These are phyloP conservation scores for Starmerella bacillaris DNA, from an alignment of 805 yeast species.

Conservation along the genomic window DNA sequence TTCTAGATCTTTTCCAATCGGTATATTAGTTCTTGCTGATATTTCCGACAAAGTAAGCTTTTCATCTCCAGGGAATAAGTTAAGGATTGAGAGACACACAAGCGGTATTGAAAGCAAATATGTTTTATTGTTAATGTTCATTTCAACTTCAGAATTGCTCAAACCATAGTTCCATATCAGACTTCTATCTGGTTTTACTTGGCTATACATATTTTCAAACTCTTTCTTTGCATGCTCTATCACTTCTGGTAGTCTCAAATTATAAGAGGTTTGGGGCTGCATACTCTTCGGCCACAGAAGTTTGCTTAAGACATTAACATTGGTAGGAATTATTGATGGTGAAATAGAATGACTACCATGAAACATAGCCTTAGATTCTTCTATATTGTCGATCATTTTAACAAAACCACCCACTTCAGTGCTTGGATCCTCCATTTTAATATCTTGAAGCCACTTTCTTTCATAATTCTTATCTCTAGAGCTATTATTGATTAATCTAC, in stretches of 20 bases:
- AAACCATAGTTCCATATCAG: constrained; percentile 66
- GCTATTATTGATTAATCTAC: constrained; percentile 69
- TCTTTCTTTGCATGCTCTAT: constrained; percentile 28
- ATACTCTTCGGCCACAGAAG: constrained; percentile 52
- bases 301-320: constrained; percentile 43
- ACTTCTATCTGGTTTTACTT: constrained; percentile 23
- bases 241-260: constrained; percentile 25
- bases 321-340: constrained; percentile 27
- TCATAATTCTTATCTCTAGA: constrained; percentile 71
- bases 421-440: constrained; percentile 3
- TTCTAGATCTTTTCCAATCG: constrained; percentile 43
- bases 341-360: constrained; percentile 37
- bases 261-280: constrained; percentile 8
- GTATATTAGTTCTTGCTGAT: constrained; percentile 46
- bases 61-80: constrained; percentile 45
- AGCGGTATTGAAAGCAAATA: constrained; percentile 72
- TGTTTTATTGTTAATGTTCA: constrained; percentile 45
- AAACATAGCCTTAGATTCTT: constrained; percentile 45
- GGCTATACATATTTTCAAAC: constrained; percentile 35
- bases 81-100: constrained; percentile 58
- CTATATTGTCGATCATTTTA: constrained; percentile 85
- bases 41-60: constrained; percentile 45
- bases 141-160: constrained; percentile 66
- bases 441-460: constrained; percentile 40
- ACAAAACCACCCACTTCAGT: constrained; percentile 37